A percentile compares a stretch with the other conserved stretches of the same genome.
phyloP scores from a whole-genome alignment of 371 early-diverging fungal genomes.

The Mucor mucedo region DNA sequence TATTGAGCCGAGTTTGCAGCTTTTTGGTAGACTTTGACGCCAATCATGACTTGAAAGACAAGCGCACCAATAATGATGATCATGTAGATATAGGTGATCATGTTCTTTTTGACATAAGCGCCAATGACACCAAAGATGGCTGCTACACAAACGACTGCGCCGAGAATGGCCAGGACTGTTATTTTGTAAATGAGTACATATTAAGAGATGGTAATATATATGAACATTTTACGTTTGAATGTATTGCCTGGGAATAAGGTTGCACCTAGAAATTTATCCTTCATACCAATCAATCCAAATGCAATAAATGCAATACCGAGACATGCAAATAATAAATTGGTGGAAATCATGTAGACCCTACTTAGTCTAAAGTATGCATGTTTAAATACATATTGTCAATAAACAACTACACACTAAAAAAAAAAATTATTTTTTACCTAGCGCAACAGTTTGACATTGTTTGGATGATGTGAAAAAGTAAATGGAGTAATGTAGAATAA shows the following conservation, averaged over 20 bases:
- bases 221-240: constrained; percentile 39
- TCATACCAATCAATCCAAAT: constrained; percentile 48
- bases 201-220: not conserved
- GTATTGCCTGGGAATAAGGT: constrained; percentile 41
- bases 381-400: not conserved
- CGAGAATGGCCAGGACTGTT: constrained; percentile 41
- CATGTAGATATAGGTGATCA: constrained; percentile 42
- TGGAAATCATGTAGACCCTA: constrained; percentile 50
- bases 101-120: constrained; percentile 35
- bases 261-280: constrained; percentile 42
- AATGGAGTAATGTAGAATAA: constrained; percentile 2
- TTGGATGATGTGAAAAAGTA: not conserved
- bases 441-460: constrained; percentile 42
- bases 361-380: constrained; percentile 40
- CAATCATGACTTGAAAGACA: constrained; percentile 49
- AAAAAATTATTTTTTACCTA: constrained; percentile 23
- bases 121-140: constrained; percentile 43
- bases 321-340: constrained; percentile 49
- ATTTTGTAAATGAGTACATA: constrained; percentile 12
- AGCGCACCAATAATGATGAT: constrained; percentile 42
- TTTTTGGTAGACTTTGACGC: constrained; percentile 43
- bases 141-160: constrained; percentile 45
- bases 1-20: constrained; percentile 42
- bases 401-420: not conserved
- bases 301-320: constrained; percentile 51